Conservation (phyloP, 2,329 filamentous ascomycete genomes). For the Fusarium fujikuroi region DNA sequence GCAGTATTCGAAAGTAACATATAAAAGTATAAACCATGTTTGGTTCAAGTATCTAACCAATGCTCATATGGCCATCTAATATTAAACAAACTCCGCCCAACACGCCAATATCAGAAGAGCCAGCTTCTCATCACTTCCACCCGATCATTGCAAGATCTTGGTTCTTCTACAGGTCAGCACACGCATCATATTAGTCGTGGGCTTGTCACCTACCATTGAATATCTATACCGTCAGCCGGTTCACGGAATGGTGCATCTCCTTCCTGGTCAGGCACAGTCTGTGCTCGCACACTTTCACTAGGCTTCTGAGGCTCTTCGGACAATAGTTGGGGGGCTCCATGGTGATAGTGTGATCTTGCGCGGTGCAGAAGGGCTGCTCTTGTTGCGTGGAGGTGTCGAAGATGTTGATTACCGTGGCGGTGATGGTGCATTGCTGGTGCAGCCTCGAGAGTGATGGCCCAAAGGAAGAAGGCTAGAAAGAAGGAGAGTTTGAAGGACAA, state of each 20-base stretch:
- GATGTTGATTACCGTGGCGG: constrained; percentile 28
- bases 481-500: constrained; percentile 29
- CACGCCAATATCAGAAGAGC: constrained; percentile 2
- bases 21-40: neutral
- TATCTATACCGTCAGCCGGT: constrained; percentile 8
- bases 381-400: constrained; percentile 38
- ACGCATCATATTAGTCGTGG: neutral
- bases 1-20: neutral
- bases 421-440: constrained; percentile 42
- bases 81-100: neutral
- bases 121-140: constrained; percentile 4
- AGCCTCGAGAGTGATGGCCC: constrained; percentile 40
- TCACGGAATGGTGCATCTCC: neutral
- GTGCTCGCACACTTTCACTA: constrained; percentile 11
- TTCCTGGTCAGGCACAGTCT: neutral
- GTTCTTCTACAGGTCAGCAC: neutral
- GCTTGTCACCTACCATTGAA: neutral
- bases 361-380: constrained; percentile 51
- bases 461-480: constrained; percentile 36
- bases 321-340: constrained; percentile 2
- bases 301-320: constrained; percentile 22
- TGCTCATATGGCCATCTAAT: neutral
- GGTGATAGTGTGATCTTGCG: constrained; percentile 8
- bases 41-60: neutral
- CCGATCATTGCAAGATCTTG: neutral